A percentile compares a stretch with the other conserved stretches of the same genome.
Evolutionary conservation across 257 asterid species (phyloP).

Genomic region (Cordia subcordata): DNA sequence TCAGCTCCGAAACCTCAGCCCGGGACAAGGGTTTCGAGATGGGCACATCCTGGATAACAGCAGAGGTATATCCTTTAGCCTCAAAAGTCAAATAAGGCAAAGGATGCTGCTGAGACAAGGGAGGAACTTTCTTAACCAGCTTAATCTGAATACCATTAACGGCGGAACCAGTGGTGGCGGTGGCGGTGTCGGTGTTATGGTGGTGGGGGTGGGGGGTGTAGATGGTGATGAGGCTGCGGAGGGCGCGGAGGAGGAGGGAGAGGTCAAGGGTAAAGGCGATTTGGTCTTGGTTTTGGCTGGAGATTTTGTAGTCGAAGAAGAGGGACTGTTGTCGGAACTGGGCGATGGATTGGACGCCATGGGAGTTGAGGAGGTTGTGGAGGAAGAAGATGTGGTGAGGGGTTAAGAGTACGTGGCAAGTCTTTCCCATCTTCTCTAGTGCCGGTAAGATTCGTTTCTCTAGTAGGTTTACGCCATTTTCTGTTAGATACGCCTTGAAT

Average conservation of each 20-base stretch:
- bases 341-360: constrained; percentile 81
- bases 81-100: constrained; percentile 77
- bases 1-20: constrained; percentile 62
- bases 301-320: constrained; percentile 66
- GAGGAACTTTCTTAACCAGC: constrained; percentile 69
- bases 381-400: constrained; percentile 77
- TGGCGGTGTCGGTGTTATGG: not conserved
- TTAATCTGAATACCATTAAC: constrained; percentile 48
- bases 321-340: constrained; percentile 62
- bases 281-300: constrained; percentile 63
- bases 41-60: constrained; percentile 96
- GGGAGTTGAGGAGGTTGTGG: constrained; percentile 90
- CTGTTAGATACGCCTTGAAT: constrained; percentile 76
- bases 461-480: constrained; percentile 70
- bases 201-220: constrained; percentile 11
- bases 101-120: constrained; percentile 56
- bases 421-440: constrained; percentile 75
- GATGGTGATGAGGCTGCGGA: constrained; percentile 72
- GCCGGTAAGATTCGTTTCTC: constrained; percentile 83
- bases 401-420: constrained; percentile 68
- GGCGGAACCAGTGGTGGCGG: no score
- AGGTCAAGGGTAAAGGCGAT: constrained; percentile 84
- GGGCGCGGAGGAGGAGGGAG: constrained; percentile 91
- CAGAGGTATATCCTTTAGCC: constrained; percentile 68
- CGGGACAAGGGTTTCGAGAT: constrained; percentile 81